Evolutionary conservation across 805 yeast genomes (phyloP), one percentile per base, ranked within the genome.

Genomic region (Starmera amethionina): DNA sequence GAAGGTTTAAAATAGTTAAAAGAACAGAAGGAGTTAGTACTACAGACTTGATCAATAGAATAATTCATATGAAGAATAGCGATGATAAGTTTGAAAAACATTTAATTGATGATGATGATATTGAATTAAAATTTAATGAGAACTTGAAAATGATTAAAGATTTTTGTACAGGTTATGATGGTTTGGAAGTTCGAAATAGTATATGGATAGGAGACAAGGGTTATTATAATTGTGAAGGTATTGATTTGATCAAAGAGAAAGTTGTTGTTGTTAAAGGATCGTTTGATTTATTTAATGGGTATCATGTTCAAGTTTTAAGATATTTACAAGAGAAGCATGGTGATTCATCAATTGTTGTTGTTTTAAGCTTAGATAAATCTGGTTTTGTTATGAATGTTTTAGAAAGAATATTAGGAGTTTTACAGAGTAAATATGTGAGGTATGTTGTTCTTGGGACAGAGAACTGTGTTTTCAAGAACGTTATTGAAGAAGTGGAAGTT

Each of bases 21-120:
- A 70, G 98, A 48, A 93, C 98, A 0, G 90, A 88, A 12, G 89
- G 89, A 54, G 93, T 93, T 35, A 82, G 93, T 44, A 93, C 98
- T 4, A 93, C 98, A 0, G 97, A 93, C 55, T 70, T 93, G 41
- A 96, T 93, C 41, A 93, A 89, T 22, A 70, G 97, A 45, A 83
- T 93, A 80, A 69, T 93, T 45, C 47, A 37, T 13, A 35, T 51
- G 15, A 52, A 58, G 4, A 40, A 42, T 27, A 37, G 22, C 13
- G 51, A 53, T 41, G 49, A 51, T 35, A 30, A 46, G 11, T 36
- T 37, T 16, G 45, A 47, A 38, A 10, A 34, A 8, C 36, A 29
- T 13, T 32, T 47, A 12, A 38, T 50, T 12, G 40, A 36, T 10
- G 12, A n/a, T 25, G 13, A 14, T 5, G 45, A 46, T 1, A 45